Conservation (phyloP, 768 basidiomycete species). For the Trametes sanguinea region DNA sequence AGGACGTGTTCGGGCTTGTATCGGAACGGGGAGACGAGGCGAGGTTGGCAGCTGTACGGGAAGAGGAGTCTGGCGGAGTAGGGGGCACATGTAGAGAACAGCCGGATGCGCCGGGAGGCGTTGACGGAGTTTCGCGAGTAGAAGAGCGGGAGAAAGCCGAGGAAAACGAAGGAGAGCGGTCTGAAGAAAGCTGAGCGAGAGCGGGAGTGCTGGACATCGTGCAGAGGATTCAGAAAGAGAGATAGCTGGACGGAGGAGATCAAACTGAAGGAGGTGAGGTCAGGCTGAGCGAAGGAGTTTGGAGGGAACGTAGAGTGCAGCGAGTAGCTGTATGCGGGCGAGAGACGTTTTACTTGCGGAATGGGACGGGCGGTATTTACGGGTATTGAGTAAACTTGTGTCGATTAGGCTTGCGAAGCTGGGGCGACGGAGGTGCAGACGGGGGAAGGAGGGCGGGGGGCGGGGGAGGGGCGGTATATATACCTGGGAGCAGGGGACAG, state of each 20-base stretch:
- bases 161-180: conserved; percentile 19
- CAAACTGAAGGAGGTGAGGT: neutral
- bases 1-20: conserved; percentile 9
- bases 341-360: conserved; percentile 1
- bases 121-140: conserved; percentile 18
- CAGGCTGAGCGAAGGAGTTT: neutral
- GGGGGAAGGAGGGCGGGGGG: conserved; percentile 15
- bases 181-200: conserved; percentile 16
- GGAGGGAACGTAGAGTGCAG: conserved; percentile 22
- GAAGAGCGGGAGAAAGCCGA: conserved; percentile 17
- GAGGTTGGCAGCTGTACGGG: neutral
- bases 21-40: conserved; percentile 4
- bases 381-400: conserved; percentile 11
- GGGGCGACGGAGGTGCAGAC: conserved; percentile 10
- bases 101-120: conserved; percentile 1
- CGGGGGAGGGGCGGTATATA: conserved; percentile 20
- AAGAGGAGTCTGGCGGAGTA: conserved; percentile 19
- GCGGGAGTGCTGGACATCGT: conserved; percentile 19
- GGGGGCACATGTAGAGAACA: conserved; percentile 11
- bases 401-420: conserved; percentile 15
- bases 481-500: conserved; percentile 17
- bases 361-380: conserved; percentile 8
- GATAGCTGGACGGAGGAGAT: neutral
- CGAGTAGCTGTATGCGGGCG: conserved; percentile 21
- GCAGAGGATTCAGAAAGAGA: neutral